A percentile compares a stretch with the other conserved stretches of the same genome.
Conservation (phyloP, 2,329 filamentous ascomycete species). For the Akanthomyces dipterigenus region DNA sequence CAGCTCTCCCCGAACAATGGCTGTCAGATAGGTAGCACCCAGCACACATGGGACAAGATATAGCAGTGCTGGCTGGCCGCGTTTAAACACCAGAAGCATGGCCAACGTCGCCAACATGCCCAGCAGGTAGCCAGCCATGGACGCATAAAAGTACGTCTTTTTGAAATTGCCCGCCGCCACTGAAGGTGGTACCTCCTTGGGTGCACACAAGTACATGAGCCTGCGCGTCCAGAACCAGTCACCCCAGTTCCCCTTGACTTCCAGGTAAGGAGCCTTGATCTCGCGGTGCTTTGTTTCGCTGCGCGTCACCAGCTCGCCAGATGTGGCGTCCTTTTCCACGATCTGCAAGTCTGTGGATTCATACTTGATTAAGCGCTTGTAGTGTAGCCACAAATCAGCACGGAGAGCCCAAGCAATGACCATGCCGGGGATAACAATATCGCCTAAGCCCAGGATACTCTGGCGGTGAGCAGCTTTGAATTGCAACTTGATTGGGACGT, state of each 20-base stretch:
- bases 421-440: constrained; percentile 88
- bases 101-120: constrained; percentile 72
- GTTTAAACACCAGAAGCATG: constrained; percentile 70
- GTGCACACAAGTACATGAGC: constrained; percentile 19
- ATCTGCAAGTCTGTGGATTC: constrained; percentile 28
- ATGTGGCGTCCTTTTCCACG: constrained; percentile 26
- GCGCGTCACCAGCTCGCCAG: constrained; percentile 28
- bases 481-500: constrained; percentile 87
- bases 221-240: constrained; percentile 68
- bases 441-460: constrained; percentile 87
- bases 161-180: constrained; percentile 51
- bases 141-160: constrained; percentile 80
- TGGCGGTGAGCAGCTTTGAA: constrained; percentile 61
- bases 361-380: constrained; percentile 58
- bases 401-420: constrained; percentile 81
- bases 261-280: constrained; percentile 46
- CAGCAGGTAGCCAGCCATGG: constrained; percentile 66
- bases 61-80: constrained; percentile 82
- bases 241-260: constrained; percentile 70
- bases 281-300: constrained; percentile 36
- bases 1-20: constrained; percentile 62
- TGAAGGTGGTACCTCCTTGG: constrained; percentile 22
- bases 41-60: constrained; percentile 89
- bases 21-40: constrained; percentile 67
- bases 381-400: constrained; percentile 86